Evolutionary conservation across 2,329 filamentous ascomycete species (phyloP), one percentile per base, ranked within the genome.

Genomic region (Fusarium lyarnte): DNA sequence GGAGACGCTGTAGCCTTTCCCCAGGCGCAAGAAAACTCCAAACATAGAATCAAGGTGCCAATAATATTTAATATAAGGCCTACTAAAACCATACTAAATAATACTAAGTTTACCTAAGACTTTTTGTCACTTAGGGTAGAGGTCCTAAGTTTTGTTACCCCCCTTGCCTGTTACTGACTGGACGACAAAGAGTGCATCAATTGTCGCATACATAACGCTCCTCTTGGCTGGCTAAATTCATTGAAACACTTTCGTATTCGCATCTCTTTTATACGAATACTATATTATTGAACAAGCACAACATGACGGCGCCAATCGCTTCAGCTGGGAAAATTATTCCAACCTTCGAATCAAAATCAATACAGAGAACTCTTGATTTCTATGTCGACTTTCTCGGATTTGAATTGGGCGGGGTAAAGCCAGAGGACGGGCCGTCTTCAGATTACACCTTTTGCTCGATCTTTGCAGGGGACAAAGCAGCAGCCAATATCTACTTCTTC

Each of bases 401-500:
- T n/a, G 33, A 52, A 16, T 31, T 66, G 11, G 66, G 51, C 33
- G 41, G 66, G 29, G 62, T 70, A 38, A 66, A 73, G 36, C 52
- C 57, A 29, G 66, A 70, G 61, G 61, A 49, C 13, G 57, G 27
- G 6, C 51, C 36, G 12, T 42, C 66, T 27, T 61, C 57, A 39
- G n/a, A 63, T 23, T 73, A 70, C 27, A 57, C 41, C 19, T 73
- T 73, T 27, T 72, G 70, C 53, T 72, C 66, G 23, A 29, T 70
- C 33, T 42, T 29, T 51, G 70, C 66, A 31, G 62, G 62, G 27
- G 49, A 71, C 21, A 71, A 55, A 53, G 70, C 66, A 31, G 70
- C 70, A 7, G 70, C 61, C 61, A 73, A 73, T 29, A 58, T 73
- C 39, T 73, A 70, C 49, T 71, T 73, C 49, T 71, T 73, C 53